These are phyloP conservation scores for Wallacemonas sp. DNA, from an alignment of 208 protist species.

Conservation along the genomic window DNA sequence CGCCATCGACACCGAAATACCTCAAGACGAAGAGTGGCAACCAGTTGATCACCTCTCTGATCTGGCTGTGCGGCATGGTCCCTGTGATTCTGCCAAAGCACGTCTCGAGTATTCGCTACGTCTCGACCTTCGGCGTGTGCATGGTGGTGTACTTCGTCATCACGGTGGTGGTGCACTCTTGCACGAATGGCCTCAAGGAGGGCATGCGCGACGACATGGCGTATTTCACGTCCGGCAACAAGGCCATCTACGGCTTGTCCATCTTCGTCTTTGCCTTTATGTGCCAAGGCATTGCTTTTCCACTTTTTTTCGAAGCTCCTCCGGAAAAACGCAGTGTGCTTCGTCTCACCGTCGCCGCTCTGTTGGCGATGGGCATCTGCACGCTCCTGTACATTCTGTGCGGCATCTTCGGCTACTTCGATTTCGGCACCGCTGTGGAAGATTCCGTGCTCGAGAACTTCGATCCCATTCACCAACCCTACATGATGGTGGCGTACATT, in stretches of 20 bases:
- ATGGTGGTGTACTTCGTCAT: conserved; percentile 71
- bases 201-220: conserved; percentile 28
- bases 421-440: conserved; percentile 37
- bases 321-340: no score
- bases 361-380: conserved; percentile 37
- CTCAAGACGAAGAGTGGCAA: conserved; percentile 30
- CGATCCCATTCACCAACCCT: conserved; percentile 25
- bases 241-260: conserved; percentile 44
- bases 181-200: conserved; percentile 26
- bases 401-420: conserved; percentile 65
- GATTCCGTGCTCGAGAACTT: conserved; percentile 56
- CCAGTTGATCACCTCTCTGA: conserved; percentile 37
- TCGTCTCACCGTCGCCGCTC: no score
- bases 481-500: conserved; percentile 47
- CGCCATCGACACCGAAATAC: conserved; percentile 24
- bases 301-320: conserved; percentile 59
- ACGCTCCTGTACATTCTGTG: conserved; percentile 49
- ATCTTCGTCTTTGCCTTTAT: conserved; percentile 47
- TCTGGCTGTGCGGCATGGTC: conserved; percentile 59
- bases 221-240: conserved; percentile 29
- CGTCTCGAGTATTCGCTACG: conserved; percentile 69
- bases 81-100: conserved; percentile 62
- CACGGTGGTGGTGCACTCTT: conserved; percentile 48
- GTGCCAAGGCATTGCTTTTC: conserved; percentile 39
- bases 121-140: conserved; percentile 45